phyloP scores from a whole-genome alignment of 2,329 filamentous ascomycete genomes.

The Pestalotiopsis sp. region DNA sequence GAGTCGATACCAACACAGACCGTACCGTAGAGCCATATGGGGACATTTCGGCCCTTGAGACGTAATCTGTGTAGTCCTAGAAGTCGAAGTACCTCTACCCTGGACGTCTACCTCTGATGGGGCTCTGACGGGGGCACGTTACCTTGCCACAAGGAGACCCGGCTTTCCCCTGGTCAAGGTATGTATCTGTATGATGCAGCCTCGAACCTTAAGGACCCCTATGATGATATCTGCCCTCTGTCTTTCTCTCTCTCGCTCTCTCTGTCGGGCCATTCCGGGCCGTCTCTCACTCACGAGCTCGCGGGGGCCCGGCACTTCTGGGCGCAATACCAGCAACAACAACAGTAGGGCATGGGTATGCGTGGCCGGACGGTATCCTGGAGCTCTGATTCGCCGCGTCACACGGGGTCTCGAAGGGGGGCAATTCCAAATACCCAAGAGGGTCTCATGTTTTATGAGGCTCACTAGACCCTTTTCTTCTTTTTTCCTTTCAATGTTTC shows the following conservation, averaged over 20 bases:
- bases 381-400: neutral
- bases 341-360: neutral
- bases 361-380: neutral
- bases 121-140: neutral
- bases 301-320: neutral
- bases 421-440: no score
- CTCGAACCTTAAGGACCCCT: neutral
- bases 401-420: no score
- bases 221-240: neutral
- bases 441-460: neutral
- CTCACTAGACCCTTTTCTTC: neutral
- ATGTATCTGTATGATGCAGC: neutral
- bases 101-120: neutral
- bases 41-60: no score
- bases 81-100: neutral
- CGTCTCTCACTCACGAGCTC: neutral
- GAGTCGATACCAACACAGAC: neutral
- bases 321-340: neutral
- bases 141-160: no score
- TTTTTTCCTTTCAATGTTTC: neutral
- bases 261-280: neutral
- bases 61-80: no score
- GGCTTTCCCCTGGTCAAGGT: neutral
- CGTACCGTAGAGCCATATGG: neutral
- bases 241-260: neutral